Evolutionary conservation across 2,329 filamentous ascomycete genomes (phyloP).

Genomic region (Colletotrichum caudatum): DNA sequence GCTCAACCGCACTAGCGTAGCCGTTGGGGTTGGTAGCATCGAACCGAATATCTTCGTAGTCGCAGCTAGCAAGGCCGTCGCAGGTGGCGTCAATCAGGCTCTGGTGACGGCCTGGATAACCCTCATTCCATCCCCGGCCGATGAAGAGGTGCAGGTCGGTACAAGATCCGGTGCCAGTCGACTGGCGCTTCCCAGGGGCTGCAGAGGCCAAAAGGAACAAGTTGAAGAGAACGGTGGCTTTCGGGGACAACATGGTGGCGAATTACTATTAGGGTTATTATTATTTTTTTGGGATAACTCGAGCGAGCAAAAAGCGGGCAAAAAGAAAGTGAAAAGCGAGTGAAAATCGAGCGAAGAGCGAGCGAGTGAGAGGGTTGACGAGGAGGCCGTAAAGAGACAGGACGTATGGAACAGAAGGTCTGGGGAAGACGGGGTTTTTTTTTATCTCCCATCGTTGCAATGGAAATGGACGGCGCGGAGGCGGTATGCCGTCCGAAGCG

Average conservation of each 20-base stretch:
- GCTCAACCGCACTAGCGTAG: slow-evolving; percentile 54
- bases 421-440: slow-evolving; percentile 18
- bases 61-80: slow-evolving; percentile 46
- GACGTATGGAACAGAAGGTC: background rate
- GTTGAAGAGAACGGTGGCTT: slow-evolving; percentile 32
- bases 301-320: slow-evolving; percentile 30
- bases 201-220: slow-evolving; percentile 35
- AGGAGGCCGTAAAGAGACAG: background rate
- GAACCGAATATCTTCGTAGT: slow-evolving; percentile 51
- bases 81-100: slow-evolving; percentile 47
- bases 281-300: background rate
- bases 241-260: slow-evolving; percentile 28
- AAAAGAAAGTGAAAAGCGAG: slow-evolving; percentile 14
- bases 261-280: slow-evolving; percentile 33
- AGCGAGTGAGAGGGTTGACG: slow-evolving; percentile 24
- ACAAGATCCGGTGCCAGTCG: slow-evolving; percentile 42
- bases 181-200: slow-evolving; percentile 38
- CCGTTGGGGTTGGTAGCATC: slow-evolving; percentile 46
- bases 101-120: slow-evolving; percentile 48
- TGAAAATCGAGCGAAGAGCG: slow-evolving; percentile 32
- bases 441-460: slow-evolving; percentile 15
- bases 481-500: slow-evolving; percentile 9
- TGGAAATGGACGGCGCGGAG: slow-evolving; percentile 17
- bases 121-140: slow-evolving; percentile 48
- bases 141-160: slow-evolving; percentile 49